These are phyloP conservation scores for Phycomyces blakesleeanus DNA, from an alignment of 192 early-diverging fungal species.

Conservation along the genomic window DNA sequence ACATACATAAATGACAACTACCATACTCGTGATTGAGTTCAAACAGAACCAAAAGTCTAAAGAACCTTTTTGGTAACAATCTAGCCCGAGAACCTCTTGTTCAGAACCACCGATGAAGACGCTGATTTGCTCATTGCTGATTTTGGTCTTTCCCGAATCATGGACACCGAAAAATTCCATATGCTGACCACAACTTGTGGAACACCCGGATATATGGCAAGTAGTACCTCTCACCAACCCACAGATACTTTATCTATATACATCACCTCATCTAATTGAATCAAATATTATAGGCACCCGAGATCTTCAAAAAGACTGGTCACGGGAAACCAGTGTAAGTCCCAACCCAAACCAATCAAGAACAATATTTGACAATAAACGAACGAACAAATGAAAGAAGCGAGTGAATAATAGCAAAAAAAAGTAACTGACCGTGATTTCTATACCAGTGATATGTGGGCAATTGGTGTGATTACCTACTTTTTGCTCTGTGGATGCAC, in stretches of 20 bases:
- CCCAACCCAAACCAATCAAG: no score
- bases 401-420: no score
- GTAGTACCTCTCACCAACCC: no score
- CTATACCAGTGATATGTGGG: conserved; percentile 70
- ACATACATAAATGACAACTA: no score
- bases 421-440: no score
- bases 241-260: neutral
- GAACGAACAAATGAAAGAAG: no score
- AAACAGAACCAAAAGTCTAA: no score
- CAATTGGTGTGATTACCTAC: conserved; percentile 72
- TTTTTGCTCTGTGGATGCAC: conserved; percentile 70
- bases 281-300: conserved; percentile 45
- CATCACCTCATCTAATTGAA: neutral
- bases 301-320: conserved; percentile 54
- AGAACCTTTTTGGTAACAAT: no score
- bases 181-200: conserved; percentile 69
- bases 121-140: conserved; percentile 73
- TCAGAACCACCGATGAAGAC: conserved; percentile 54
- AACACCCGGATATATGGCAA: conserved; percentile 79
- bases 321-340: conserved; percentile 69
- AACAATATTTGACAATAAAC: no score
- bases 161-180: conserved; percentile 56
- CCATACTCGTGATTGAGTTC: no score
- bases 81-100: conserved; percentile 77
- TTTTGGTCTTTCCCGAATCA: conserved; percentile 72